Percentiles rank a stretch among this genome's conserved stretches.
phyloP scores from a whole-genome alignment of 2,329 filamentous ascomycete species.

The Dothideomycetes sp. region DNA sequence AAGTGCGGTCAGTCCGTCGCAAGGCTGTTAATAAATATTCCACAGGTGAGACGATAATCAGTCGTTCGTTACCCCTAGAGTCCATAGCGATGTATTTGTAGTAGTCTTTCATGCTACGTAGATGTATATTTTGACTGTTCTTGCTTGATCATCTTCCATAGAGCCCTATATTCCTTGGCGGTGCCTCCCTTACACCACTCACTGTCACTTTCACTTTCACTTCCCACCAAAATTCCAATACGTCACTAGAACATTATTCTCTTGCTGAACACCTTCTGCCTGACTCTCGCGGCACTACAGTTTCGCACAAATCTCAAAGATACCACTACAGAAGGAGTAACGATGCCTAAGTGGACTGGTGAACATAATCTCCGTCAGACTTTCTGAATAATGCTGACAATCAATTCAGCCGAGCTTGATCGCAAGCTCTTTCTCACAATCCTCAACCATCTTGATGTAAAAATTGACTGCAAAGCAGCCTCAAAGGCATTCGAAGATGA shows the following conservation, averaged over 20 bases:
- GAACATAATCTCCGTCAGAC: conserved; percentile 9
- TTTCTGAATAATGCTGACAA: background rate
- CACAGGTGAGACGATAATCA: too few relatives aligned
- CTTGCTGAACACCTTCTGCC: background rate
- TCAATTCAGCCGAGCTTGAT: conserved; percentile 6
- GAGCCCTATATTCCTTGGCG: too few relatives aligned
- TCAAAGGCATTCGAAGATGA: background rate
- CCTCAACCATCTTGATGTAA: conserved; percentile 6
- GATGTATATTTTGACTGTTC: too few relatives aligned
- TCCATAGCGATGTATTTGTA: too few relatives aligned
- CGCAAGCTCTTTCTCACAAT: conserved; percentile 8
- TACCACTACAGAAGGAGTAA: background rate
- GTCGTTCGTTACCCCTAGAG: too few relatives aligned
- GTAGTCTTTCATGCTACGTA: too few relatives aligned
- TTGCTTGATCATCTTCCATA: too few relatives aligned
- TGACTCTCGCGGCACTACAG: background rate
- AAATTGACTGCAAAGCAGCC: conserved; percentile 5
- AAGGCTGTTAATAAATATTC: too few relatives aligned
- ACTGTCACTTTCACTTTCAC: too few relatives aligned
- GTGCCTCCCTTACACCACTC: too few relatives aligned
- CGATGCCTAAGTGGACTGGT: background rate
- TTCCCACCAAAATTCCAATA: too few relatives aligned
- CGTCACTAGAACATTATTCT: background rate
- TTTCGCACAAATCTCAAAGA: background rate
- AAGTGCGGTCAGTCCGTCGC: too few relatives aligned